Evolutionary conservation across 2,329 filamentous ascomycete genomes (phyloP).

Genomic region (Curvularia lunata): DNA sequence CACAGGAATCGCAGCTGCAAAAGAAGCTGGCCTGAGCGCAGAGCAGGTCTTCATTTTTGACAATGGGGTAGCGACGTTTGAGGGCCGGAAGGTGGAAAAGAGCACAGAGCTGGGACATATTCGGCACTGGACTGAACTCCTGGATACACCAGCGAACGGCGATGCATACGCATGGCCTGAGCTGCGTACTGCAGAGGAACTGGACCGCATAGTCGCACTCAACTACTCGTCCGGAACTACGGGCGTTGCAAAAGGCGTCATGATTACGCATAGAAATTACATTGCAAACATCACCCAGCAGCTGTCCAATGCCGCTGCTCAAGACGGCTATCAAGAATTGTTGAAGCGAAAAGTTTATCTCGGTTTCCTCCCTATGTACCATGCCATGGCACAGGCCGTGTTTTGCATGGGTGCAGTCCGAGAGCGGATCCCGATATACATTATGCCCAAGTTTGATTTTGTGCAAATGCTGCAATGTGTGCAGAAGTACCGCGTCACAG

Average conservation of each 20-base stretch:
- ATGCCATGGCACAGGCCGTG: conserved; percentile 67
- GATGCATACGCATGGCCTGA: conserved; percentile 68
- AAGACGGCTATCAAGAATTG: conserved; percentile 58
- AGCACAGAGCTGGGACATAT: conserved; percentile 50
- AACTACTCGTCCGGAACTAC: conserved; percentile 85
- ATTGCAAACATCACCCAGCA: conserved; percentile 72
- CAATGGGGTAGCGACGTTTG: conserved; percentile 55
- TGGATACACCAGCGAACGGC: conserved; percentile 58
- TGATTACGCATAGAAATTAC: conserved; percentile 79
- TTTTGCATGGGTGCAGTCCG: conserved; percentile 67
- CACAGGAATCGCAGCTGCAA: conserved; percentile 70
- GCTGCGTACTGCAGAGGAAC: conserved; percentile 56
- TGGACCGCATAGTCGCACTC: conserved; percentile 66
- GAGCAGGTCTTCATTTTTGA: conserved; percentile 71
- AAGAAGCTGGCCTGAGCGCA: conserved; percentile 60
- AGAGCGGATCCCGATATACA: conserved; percentile 70
- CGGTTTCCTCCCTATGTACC: conserved; percentile 71
- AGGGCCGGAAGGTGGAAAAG: conserved; percentile 47
- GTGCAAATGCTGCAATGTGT: conserved; percentile 71
- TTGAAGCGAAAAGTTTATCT: conserved; percentile 56
- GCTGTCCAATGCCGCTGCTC: conserved; percentile 54
- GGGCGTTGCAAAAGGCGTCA: conserved; percentile 82
- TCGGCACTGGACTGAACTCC: conserved; percentile 68
- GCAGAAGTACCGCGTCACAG: conserved; percentile 71
- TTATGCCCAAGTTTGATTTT: conserved; percentile 82